A percentile compares a stretch with the other conserved stretches of the same genome.
Evolutionary conservation across 2,329 filamentous ascomycete species (phyloP).

Genomic region (Emmonsiellopsis sp.): DNA sequence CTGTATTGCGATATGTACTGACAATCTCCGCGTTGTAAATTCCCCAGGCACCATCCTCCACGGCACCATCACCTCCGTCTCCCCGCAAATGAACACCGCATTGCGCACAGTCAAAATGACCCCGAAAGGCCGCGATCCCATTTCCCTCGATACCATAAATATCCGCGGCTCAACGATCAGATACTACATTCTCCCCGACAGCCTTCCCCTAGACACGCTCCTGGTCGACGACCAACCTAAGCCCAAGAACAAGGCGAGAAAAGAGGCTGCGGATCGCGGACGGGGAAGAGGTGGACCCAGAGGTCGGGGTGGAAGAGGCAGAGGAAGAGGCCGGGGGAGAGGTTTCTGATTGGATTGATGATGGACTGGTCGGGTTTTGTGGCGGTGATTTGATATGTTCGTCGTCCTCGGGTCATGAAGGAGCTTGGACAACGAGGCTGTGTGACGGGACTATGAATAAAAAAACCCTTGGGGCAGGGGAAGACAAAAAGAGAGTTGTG

Average conservation of each 20-base stretch:
- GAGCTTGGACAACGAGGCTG: no score
- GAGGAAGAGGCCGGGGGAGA: conserved; percentile 47
- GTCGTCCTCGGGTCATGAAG: no score
- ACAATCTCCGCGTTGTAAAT: not conserved
- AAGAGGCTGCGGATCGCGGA: conserved; percentile 55
- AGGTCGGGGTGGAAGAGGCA: conserved; percentile 41
- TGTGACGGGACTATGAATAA: not conserved
- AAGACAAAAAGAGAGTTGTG: conserved; percentile 3
- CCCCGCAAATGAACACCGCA: conserved; percentile 96
- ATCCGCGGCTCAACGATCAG: conserved; percentile 92
- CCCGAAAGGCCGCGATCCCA: conserved; percentile 72
- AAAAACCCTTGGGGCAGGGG: no score
- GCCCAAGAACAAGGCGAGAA: conserved; percentile 98
- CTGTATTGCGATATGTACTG: not conserved
- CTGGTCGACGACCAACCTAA: conserved; percentile 95
- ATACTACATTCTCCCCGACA: conserved; percentile 94
- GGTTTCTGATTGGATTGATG: conserved; percentile 13
- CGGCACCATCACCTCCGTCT: conserved; percentile 93
- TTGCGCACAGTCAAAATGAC: conserved; percentile 97
- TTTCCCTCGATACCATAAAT: conserved; percentile 90
- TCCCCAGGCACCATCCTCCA: conserved; percentile 78
- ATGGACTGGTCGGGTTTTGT: not conserved
- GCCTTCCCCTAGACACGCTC: conserved; percentile 85
- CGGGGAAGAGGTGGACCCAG: conserved; percentile 39
- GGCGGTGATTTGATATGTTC: not conserved